Base-by-base conservation (phyloP, 345 rosid species). In the Mangifera indica region DNA sequence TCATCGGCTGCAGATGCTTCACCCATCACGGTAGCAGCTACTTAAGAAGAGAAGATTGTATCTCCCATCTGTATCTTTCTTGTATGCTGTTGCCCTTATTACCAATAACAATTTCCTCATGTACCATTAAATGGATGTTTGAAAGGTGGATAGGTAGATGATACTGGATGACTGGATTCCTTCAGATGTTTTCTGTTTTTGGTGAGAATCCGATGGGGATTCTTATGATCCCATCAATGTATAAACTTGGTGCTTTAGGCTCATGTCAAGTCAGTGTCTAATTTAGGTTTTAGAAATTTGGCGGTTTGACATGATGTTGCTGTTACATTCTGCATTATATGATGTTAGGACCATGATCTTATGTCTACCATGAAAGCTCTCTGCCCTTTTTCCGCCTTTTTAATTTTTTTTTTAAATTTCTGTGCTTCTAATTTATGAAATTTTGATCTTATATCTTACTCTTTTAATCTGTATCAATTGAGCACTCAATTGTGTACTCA, bases 221-320 rank as follows among this genome's bases (percentile, higher is more conserved):
- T 81, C 55, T 66, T 54, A 56, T 74, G 74, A 73, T 82, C 87
- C 85, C 81, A 76, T 76, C 80, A 52, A 29, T 83, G 87, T 89
- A 79, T 64, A 81, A 82, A 49, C 75, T 76, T 60, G 76, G 82
- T 75, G 80, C 71, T 48, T 76, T 74, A 71, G 84, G 66, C n/a
- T 55, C 74, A 48, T 69, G 57, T 60, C 74, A 48, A 65, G 57
- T 60, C 55, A 32, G 68, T 10, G 10, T 45, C 26, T 74, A 15
- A 49, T 48, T 15, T 68, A 59, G 49, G 45, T 44, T 58, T 70
- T 37, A 37, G 34, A 40, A 20, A 56, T 15, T 59, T 55, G 13
- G 48, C 25, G 55, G 42, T 6, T 5, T 58, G 67, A 25, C 29
- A 18, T 15, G 71, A 40, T 63, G 74, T 62, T 55, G 75, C 60